Evolutionary conservation across 495 filamentous ascomycete species (phyloP).

Genomic region (Astrothelium subdiscretum): DNA sequence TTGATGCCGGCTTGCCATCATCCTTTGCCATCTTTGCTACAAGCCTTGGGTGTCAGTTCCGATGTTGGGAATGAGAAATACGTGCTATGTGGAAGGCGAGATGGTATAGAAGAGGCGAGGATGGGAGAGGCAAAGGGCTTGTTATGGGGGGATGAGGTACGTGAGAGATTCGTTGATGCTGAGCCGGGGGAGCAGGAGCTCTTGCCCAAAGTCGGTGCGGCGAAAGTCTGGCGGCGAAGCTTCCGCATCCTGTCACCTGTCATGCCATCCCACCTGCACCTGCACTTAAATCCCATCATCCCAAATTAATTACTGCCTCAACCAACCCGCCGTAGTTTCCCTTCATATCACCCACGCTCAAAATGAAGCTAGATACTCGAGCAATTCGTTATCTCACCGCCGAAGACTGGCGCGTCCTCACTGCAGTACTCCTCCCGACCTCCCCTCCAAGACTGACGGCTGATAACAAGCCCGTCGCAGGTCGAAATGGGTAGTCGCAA

Average conservation of each 20-base stretch:
- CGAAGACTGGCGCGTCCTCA: constrained; percentile 93
- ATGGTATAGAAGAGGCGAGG: neutral
- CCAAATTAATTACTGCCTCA: too few relatives aligned
- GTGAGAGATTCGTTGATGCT: constrained; percentile 3
- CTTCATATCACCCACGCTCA: constrained; percentile 5
- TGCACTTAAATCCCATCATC: too few relatives aligned
- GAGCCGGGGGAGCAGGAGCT: constrained; percentile 1
- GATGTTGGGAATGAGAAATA: too few relatives aligned
- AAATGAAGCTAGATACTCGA: constrained; percentile 89
- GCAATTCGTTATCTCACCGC: constrained; percentile 78
- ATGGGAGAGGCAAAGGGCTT: constrained; percentile 29
- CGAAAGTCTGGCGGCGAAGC: constrained; percentile 23
- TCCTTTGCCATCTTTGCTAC: constrained; percentile 69
- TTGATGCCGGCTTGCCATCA: constrained; percentile 33
- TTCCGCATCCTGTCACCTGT: neutral
- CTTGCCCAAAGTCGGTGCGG: neutral
- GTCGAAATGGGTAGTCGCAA: constrained; percentile 89
- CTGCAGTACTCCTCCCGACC: constrained; percentile 49
- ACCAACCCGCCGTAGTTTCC: too few relatives aligned
- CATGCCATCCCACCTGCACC: neutral
- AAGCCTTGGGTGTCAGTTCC: too few relatives aligned
- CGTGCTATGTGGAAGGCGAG: too few relatives aligned
- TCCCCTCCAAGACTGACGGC: constrained; percentile 28
- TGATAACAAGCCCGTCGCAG: constrained; percentile 33
- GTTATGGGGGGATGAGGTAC: constrained; percentile 9